These are phyloP conservation scores for Chalciporus chontae DNA, from an alignment of 768 basidiomycete species.

Conservation along the genomic window DNA sequence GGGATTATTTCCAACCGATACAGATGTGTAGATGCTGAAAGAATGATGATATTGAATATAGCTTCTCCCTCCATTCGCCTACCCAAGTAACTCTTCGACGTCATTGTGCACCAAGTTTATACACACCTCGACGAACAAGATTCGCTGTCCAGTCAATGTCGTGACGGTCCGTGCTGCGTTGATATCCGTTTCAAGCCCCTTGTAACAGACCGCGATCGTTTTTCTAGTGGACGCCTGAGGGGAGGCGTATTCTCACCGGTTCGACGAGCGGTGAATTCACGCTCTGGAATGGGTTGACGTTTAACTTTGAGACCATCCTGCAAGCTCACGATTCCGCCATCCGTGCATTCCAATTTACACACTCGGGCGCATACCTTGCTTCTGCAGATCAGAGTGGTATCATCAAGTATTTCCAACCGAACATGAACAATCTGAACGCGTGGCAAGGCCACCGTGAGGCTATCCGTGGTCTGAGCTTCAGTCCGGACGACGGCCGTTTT, in stretches of 20 bases:
- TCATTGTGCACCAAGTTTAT: conserved; percentile 97
- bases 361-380: conserved; percentile 89
- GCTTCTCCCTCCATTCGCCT: conserved; percentile 93
- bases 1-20: conserved; percentile 27
- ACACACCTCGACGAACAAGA: conserved; percentile 98
- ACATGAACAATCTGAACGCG: conserved; percentile 97
- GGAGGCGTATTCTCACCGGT: conserved; percentile 87
- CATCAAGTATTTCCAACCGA: conserved; percentile 98
- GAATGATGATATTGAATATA: conserved; percentile 35
- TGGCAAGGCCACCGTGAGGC: conserved; percentile 95
- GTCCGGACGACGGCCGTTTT: conserved; percentile 87
- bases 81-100: conserved; percentile 86
- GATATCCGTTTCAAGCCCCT: neutral
- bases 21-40: conserved; percentile 21
- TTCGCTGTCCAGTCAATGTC: conserved; percentile 94
- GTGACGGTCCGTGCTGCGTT: conserved; percentile 67
- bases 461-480: conserved; percentile 87
- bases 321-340: conserved; percentile 97
- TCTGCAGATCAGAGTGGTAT: conserved; percentile 91
- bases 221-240: conserved; percentile 93
- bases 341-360: conserved; percentile 84
- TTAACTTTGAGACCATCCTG: conserved; percentile 99
- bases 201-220: conserved; percentile 1
- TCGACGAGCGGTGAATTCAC: conserved; percentile 98
- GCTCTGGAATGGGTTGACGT: conserved; percentile 97